Percentiles rank a stretch among this genome's conserved stretches.
Conservation (phyloP, 768 basidiomycete genomes). For the Hydnomerulius pinastri region DNA sequence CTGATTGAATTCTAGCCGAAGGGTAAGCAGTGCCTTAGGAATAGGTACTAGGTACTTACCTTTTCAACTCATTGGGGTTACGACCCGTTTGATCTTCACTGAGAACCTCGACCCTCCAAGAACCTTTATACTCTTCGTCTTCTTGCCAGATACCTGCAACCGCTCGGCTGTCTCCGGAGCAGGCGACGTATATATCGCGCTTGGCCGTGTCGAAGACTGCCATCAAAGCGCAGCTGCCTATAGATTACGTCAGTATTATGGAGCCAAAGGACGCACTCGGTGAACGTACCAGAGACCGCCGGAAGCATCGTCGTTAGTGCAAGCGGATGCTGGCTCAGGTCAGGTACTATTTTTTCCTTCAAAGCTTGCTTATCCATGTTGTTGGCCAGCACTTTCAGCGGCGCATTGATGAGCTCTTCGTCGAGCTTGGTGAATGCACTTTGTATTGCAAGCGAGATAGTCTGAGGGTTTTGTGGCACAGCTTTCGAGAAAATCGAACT, state of each 20-base stretch:
- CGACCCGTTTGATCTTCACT: conserved; percentile 96
- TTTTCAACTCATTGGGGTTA: conserved; percentile 79
- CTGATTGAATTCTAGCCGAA: conserved; percentile 63
- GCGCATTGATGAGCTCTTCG: conserved; percentile 76
- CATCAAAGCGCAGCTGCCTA: conserved; percentile 90
- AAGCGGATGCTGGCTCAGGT: conserved; percentile 70
- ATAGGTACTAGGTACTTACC: conserved; percentile 50
- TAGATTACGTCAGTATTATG: conserved; percentile 12
- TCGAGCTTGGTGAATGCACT: conserved; percentile 84
- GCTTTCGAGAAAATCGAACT: conserved; percentile 38
- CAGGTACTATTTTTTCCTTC: conserved; percentile 57
- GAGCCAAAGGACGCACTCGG: neutral
- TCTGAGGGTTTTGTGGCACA: conserved; percentile 45
- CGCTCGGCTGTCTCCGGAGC: conserved; percentile 92
- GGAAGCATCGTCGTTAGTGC: conserved; percentile 75
- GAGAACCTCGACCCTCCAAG: conserved; percentile 92
- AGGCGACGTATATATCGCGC: conserved; percentile 84
- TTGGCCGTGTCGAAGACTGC: conserved; percentile 85
- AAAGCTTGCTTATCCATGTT: conserved; percentile 52
- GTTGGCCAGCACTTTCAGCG: conserved; percentile 68
- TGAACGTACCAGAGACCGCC: conserved; percentile 68
- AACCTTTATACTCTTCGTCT: conserved; percentile 60
- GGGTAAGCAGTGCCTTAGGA: conserved; percentile 1
- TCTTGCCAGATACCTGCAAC: conserved; percentile 92
- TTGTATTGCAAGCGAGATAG: conserved; percentile 68